Evolutionary conservation across 2,329 filamentous ascomycete genomes (phyloP), one percentile per base, ranked within the genome.

Genomic region (Diplodia sapinea): DNA sequence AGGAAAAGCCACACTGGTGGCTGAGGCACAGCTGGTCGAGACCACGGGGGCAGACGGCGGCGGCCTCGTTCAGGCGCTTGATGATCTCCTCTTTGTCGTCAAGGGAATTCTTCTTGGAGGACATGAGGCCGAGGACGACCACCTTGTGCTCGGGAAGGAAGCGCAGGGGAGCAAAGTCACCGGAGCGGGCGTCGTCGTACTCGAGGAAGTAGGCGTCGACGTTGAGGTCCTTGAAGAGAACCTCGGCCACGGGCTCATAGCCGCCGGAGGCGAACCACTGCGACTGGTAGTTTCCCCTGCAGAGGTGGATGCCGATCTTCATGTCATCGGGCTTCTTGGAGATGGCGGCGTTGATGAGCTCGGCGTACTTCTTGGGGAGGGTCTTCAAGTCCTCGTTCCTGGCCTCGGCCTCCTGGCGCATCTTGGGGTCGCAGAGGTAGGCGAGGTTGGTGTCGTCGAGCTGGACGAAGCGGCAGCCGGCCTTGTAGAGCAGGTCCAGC

Each of bases 371-470:
- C 67, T 79, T 76, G 17, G 84, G 82, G 15, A 87, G 79, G 13
- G 77, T 74, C 61, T 80, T 78, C 62, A 84, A 79, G 72, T 85
- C 82, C 68, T 84, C 79, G 74, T 85, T 84, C 43, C 85, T 81
- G 72, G 81, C 75, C 70, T 83, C 84, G 59, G 84, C 84, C 70
- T 83, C 82, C 70, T 83, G 82, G 50, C 84, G 81, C 85, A 87
- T 87, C 70, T 82, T 79, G 36, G 81, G 81, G 72, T 87, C 85
- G 77, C 85, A 87, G 12, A 87, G 82, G 73, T 86, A 87, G 17
- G 85, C 84, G n/a, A 87, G 79, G 75, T 87, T 87, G 20, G 85
- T 87, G 78, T 87, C 85, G 74, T 87, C 85, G 65, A 87, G 80
- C 77, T 87, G 85, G 13, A 87, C 82, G 72, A 86, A 85, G 71